Evolutionary conservation across 768 basidiomycete species (phyloP).

Genomic region (Panaeolus cyanescens): DNA sequence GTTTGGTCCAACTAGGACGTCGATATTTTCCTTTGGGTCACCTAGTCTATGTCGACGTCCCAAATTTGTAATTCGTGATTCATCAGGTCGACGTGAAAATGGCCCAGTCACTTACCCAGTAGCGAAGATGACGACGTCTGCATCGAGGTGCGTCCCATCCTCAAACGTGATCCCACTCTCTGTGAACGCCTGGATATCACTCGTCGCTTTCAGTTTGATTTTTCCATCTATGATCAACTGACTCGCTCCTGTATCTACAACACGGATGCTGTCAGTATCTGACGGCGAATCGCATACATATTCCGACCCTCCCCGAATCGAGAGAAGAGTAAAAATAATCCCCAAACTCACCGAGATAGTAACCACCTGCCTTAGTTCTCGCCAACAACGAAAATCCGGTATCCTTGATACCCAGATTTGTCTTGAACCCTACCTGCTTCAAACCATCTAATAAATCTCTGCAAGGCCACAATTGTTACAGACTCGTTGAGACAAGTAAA

Average conservation of each 20-base stretch:
- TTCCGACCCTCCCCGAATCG: too few species aligned
- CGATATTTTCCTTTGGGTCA: slow-evolving; percentile 44
- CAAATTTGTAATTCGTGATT: too few species aligned
- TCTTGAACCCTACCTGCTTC: slow-evolving; percentile 45
- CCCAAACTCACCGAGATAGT: slow-evolving; percentile 38
- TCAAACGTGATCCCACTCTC: slow-evolving; percentile 47
- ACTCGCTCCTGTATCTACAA: slow-evolving; percentile 58
- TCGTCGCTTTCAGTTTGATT: slow-evolving; percentile 71
- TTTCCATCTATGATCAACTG: slow-evolving; percentile 66
- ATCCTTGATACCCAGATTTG: slow-evolving; percentile 40
- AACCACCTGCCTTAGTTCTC: slow-evolving; percentile 38
- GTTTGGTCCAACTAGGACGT: slow-evolving; percentile 26
- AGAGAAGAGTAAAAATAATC: too few species aligned
- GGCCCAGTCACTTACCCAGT: slow-evolving; percentile 46
- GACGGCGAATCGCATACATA: too few species aligned
- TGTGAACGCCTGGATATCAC: slow-evolving; percentile 45
- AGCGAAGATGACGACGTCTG: slow-evolving; percentile 60
- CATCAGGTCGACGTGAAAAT: neutral
- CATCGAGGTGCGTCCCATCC: slow-evolving; percentile 46
- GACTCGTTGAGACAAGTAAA: too few species aligned
- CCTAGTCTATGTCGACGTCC: too few species aligned
- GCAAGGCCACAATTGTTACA: too few species aligned
- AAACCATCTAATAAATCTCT: slow-evolving; percentile 39
- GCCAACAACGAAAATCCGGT: slow-evolving; percentile 35
- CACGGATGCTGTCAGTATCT: too few species aligned